Base-by-base conservation (phyloP, 176 grass and related monocot species). In the Bromus sterilis region DNA sequence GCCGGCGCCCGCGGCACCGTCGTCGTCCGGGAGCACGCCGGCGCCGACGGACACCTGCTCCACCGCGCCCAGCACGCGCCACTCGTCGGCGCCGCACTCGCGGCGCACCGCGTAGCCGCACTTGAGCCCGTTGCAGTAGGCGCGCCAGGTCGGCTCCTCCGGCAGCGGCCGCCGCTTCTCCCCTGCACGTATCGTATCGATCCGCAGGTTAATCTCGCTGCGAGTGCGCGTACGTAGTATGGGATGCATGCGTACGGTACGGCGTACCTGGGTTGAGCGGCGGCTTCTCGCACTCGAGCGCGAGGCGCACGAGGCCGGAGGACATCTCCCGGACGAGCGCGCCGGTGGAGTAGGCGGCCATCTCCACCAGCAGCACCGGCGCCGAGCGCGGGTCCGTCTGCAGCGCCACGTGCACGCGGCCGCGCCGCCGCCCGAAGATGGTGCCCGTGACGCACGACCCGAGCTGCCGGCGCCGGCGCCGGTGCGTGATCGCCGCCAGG, bases 301-400 rank as follows among this genome's bases (percentile, higher is more conserved):
- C 93, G 71, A 98, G 94, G 36, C 96, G 83, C 9, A 95, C 93
- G 71, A 98, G 93, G 39, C 93, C 96, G 1, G 96, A 98, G 53
- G 96, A 87, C 96, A 98, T 98, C 96, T 98, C 96, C 59, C 84
- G 62, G 58, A 98, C 96, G 57, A 98, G 96, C 18, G 90, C 87
- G 79, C 84, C 86, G 26, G 93, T 93, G 49, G 88, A 88, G 78
- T 89, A 89, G 26, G 88, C 91, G 26, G 93, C 86, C 71, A 98
- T 81, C 88, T 98, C 96, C 13, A 98, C 74, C 11, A 98, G 89
- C 76, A 98, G 79, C 32, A 90, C 90, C 13, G 96, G 96, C 48
- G 82, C 29, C 3, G 90, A 86, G 41, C 91, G 91, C n/a, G 90
- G 86, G 76, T 91, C 90, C 33, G 83, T 84, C 88, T 98, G 96